phyloP scores from a whole-genome alignment of 192 early-diverging fungal species.

The Phlyctochytrium bullatum region DNA sequence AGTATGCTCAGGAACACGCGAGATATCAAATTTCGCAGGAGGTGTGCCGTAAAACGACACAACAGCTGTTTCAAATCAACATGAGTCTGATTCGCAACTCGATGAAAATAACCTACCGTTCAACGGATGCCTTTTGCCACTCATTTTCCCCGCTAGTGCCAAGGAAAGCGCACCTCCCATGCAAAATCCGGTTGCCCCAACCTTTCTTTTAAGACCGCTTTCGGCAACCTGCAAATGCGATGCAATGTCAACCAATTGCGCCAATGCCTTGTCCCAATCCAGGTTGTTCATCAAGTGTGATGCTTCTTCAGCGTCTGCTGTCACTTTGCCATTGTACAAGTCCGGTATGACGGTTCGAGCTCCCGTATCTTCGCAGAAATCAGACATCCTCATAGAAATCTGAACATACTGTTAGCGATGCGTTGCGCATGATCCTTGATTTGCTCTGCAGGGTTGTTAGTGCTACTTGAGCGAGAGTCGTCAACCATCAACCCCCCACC shows the following conservation, averaged over 20 bases:
- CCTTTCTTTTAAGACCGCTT: conserved; percentile 33
- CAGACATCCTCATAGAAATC: neutral
- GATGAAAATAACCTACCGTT: conserved; percentile 17
- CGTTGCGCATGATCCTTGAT: conserved; percentile 47
- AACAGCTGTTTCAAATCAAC: conserved; percentile 11
- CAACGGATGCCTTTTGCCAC: conserved; percentile 10
- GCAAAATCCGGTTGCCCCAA: conserved; percentile 49
- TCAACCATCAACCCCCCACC: conserved; percentile 43
- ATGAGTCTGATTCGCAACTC: neutral
- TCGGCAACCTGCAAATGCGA: neutral
- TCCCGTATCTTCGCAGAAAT: conserved; percentile 22
- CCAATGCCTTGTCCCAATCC: conserved; percentile 41
- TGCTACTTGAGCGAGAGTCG: neutral
- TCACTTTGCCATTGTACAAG: conserved; percentile 49
- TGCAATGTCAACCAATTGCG: conserved; percentile 2
- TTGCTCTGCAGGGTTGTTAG: conserved; percentile 3
- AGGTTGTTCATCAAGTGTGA: conserved; percentile 47
- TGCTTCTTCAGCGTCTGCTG: conserved; percentile 47
- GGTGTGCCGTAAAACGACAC: conserved; percentile 30
- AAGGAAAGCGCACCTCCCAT: conserved; percentile 45
- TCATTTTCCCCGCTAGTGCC: conserved; percentile 37
- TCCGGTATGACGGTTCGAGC: conserved; percentile 43
- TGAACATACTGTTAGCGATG: conserved; percentile 30
- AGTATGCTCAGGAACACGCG: conserved; percentile 19
- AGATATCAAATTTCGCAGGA: conserved; percentile 16